These are phyloP conservation scores for Cladosporium sp. DNA, from an alignment of 2,329 filamentous ascomycete species.

Conservation along the genomic window DNA sequence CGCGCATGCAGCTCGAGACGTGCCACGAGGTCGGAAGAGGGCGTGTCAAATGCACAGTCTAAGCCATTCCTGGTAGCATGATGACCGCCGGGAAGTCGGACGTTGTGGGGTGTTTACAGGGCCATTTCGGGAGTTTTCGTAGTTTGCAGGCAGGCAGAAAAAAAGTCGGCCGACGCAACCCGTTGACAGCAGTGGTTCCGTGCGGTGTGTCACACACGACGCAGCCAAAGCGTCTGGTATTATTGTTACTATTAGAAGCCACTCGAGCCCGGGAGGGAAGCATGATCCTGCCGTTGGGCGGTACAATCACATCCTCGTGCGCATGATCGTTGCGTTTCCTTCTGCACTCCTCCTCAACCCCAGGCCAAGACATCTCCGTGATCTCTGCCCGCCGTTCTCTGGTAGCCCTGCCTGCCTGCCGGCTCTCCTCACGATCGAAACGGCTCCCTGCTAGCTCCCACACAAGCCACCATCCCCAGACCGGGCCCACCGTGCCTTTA, in stretches of 20 bases:
- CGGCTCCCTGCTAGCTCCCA: constrained; percentile 8
- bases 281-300: constrained; percentile 3
- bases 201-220: not conserved
- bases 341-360: constrained; percentile 9
- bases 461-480: constrained; percentile 9
- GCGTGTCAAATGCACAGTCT: not conserved
- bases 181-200: not conserved
- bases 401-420: not conserved
- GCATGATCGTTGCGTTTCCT: not conserved
- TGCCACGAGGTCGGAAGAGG: constrained; percentile 11
- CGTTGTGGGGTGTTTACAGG: constrained; percentile 9
- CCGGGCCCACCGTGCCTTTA: constrained; percentile 16
- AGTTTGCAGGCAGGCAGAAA: constrained; percentile 1
- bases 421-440: constrained; percentile 20
- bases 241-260: not conserved
- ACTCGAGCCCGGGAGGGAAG: not conserved
- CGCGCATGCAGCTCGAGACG: not conserved
- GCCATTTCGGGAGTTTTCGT: constrained; percentile 17
- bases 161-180: constrained; percentile 13
- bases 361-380: constrained; percentile 17
- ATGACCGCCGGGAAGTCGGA: not conserved
- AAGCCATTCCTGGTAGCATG: not conserved
- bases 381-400: not conserved
- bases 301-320: not conserved
- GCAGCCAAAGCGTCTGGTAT: constrained; percentile 6